phyloP scores from a whole-genome alignment of 139 green algal genomes.

The Axilococcus clingmanii region DNA sequence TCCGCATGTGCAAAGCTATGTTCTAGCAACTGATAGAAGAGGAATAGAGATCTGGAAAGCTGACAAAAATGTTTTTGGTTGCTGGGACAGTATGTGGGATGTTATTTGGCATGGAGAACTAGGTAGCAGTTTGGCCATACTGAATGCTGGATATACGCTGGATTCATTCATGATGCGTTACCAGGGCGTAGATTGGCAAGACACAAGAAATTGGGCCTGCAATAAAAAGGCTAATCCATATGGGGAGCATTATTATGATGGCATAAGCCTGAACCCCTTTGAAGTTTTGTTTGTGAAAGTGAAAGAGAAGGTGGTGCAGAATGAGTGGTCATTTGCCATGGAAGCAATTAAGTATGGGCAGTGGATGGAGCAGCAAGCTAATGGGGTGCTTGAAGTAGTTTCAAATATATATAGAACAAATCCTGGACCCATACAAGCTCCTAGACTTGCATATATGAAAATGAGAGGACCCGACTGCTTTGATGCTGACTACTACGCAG shows the following conservation, averaged over 20 bases:
- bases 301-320: no score
- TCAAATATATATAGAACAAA: slow-evolving; percentile 24
- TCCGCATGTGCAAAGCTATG: slow-evolving; percentile 40
- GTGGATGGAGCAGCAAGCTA: slow-evolving; percentile 22
- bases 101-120: slow-evolving; percentile 24
- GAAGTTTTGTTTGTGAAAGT: slow-evolving; percentile 76
- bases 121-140: slow-evolving; percentile 26
- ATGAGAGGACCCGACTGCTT: slow-evolving; percentile 33
- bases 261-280: slow-evolving; percentile 49
- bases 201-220: no score
- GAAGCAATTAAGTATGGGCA: slow-evolving; percentile 34
- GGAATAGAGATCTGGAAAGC: slow-evolving; percentile 15
- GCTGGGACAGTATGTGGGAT: background rate
- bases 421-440: slow-evolving; percentile 2
- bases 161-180: slow-evolving; percentile 43
- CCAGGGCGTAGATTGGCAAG: slow-evolving; percentile 33
- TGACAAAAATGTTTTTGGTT: background rate
- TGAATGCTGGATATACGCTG: slow-evolving; percentile 33
- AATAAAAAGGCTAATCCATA: slow-evolving; percentile 21
- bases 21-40: slow-evolving; percentile 30
- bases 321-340: slow-evolving; percentile 19
- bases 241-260: slow-evolving; percentile 39
- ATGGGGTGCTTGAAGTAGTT: slow-evolving; percentile 5
- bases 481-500: slow-evolving; percentile 32
- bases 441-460: slow-evolving; percentile 24